Evolutionary conservation across 148 eudicot species (phyloP).

Genomic region (Chenopodium suecicum): DNA sequence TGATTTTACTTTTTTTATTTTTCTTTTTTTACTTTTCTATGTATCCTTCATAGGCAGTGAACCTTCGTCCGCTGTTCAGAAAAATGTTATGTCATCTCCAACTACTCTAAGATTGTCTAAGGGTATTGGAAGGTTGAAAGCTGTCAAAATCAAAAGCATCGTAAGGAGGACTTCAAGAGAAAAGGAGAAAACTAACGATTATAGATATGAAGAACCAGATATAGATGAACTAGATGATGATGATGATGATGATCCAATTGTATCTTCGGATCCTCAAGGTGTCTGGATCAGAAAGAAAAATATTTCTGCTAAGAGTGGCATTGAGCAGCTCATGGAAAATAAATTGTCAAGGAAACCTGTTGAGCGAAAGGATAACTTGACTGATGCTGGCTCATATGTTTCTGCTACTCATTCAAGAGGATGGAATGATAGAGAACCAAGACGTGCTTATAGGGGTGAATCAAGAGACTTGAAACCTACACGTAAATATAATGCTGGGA

Average conservation of each 20-base stretch:
- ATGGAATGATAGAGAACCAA: slow-evolving; percentile 53
- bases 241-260: slow-evolving; percentile 27
- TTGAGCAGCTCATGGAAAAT: slow-evolving; percentile 25
- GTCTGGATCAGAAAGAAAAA: slow-evolving; percentile 27
- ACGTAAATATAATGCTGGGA: slow-evolving; percentile 40
- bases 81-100: slow-evolving; percentile 12
- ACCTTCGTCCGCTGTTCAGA: slow-evolving; percentile 18
- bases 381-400: slow-evolving; percentile 25
- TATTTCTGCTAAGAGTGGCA: slow-evolving; percentile 33
- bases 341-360: slow-evolving; percentile 21
- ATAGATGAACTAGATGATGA: slow-evolving; percentile 28
- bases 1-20: neutral
- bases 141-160: slow-evolving; percentile 53
- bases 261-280: slow-evolving; percentile 29
- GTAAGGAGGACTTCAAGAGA: slow-evolving; percentile 34
- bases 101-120: slow-evolving; percentile 27
- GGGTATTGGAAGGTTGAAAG: slow-evolving; percentile 65
- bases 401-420: slow-evolving; percentile 44
- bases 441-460: slow-evolving; percentile 24
- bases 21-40: neutral
- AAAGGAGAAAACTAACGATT: slow-evolving; percentile 29
- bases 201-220: slow-evolving; percentile 31
- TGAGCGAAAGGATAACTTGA: slow-evolving; percentile 14
- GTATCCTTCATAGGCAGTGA: slow-evolving; percentile 23
- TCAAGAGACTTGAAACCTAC: slow-evolving; percentile 31